phyloP scores from a whole-genome alignment of 2,329 filamentous ascomycete species.

The Diaporthe sp. region DNA sequence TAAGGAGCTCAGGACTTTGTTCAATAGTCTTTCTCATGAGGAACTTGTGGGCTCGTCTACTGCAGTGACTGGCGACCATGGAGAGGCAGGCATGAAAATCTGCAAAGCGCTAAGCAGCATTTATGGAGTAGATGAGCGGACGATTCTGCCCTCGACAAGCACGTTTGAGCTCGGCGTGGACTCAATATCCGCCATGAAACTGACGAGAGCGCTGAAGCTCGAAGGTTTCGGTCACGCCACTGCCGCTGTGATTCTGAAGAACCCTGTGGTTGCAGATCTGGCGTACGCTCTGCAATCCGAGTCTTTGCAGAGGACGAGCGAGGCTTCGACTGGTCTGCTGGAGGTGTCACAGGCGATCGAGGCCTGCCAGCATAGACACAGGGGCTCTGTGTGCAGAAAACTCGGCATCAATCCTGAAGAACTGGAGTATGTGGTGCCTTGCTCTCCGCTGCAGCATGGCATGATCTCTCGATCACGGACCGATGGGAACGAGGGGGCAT shows the following conservation, averaged over 20 bases:
- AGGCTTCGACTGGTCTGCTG: conserved; percentile 47
- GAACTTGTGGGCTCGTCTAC: conserved; percentile 70
- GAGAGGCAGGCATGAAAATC: conserved; percentile 60
- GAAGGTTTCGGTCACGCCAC: conserved; percentile 71
- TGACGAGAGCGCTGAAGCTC: conserved; percentile 74
- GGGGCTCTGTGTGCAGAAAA: conserved; percentile 61
- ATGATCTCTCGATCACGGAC: conserved; percentile 80
- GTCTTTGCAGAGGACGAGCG: conserved; percentile 33
- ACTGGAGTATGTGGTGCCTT: conserved; percentile 83
- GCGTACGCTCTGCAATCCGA: conserved; percentile 51
- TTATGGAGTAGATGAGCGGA: conserved; percentile 55
- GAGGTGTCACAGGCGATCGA: conserved; percentile 71
- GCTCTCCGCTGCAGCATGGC: conserved; percentile 87
- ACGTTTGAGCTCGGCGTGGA: conserved; percentile 91
- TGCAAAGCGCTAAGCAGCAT: conserved; percentile 67
- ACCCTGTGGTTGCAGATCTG: conserved; percentile 64
- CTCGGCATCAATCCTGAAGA: conserved; percentile 64
- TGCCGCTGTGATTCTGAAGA: conserved; percentile 76
- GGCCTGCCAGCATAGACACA: conserved; percentile 74
- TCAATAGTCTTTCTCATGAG: conserved; percentile 69
- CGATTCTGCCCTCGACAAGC: conserved; percentile 69
- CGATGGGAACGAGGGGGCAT: conserved; percentile 67
- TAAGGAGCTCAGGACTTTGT: conserved; percentile 76
- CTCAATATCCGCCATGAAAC: conserved; percentile 83
- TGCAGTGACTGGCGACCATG: conserved; percentile 43